phyloP scores from a whole-genome alignment of 768 basidiomycete species.

The Inosperma sp. region DNA sequence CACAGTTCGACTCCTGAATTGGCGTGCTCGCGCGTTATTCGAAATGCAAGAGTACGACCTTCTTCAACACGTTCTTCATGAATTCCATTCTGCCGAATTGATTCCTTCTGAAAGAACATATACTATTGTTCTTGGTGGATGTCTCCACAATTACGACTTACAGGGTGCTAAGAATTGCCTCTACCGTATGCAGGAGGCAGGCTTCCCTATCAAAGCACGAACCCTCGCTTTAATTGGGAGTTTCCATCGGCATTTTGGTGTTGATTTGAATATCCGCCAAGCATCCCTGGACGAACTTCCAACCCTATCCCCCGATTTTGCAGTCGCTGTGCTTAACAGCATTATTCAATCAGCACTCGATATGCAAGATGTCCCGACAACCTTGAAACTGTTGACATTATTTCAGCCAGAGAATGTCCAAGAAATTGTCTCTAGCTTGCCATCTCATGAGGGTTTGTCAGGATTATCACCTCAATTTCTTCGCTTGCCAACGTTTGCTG shows the following conservation, averaged over 20 bases:
- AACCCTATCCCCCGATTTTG: constrained; percentile 34
- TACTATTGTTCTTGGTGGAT: constrained; percentile 62
- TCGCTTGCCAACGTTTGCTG: not conserved
- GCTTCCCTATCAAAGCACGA: constrained; percentile 47
- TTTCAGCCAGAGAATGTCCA: constrained; percentile 36
- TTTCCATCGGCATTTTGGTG: constrained; percentile 57
- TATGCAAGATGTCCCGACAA: constrained; percentile 43
- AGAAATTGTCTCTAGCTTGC: constrained; percentile 21
- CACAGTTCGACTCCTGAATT: constrained; percentile 60
- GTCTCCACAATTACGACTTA: constrained; percentile 66
- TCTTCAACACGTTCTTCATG: constrained; percentile 43
- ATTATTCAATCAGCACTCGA: constrained; percentile 62
- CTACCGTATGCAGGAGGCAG: constrained; percentile 52
- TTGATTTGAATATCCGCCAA: constrained; percentile 49
- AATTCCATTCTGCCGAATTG: constrained; percentile 45
- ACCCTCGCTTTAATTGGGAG: constrained; percentile 59
- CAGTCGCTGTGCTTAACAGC: constrained; percentile 62
- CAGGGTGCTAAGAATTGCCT: constrained; percentile 49
- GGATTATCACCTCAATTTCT: not conserved
- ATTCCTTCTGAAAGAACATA: constrained; percentile 59
- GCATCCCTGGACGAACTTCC: constrained; percentile 46
- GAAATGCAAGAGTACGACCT: constrained; percentile 47
- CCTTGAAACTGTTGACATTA: constrained; percentile 43
- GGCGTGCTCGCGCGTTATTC: constrained; percentile 58
- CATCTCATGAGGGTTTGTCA: not conserved